phyloP scores from a whole-genome alignment of 371 early-diverging fungal species.

The Nematocida minor region DNA sequence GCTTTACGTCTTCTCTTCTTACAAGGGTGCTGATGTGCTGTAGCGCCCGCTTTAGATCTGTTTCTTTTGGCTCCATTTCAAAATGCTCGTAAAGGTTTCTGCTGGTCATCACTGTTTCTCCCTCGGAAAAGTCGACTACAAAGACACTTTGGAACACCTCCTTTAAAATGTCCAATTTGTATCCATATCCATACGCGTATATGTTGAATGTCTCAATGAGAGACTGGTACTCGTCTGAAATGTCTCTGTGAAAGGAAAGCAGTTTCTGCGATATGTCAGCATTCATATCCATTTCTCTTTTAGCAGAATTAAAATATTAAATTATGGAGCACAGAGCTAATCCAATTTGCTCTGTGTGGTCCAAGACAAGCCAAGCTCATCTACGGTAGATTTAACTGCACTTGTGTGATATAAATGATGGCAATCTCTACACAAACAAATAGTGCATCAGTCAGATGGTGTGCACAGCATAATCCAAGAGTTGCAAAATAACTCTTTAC shows the following conservation, averaged over 20 bases:
- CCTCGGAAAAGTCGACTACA: constrained; percentile 17
- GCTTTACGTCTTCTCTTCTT: not conserved
- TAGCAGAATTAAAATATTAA: constrained; percentile 5
- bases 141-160: constrained; percentile 26
- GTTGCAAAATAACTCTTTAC: too few species aligned
- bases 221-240: constrained; percentile 12
- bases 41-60: constrained; percentile 14
- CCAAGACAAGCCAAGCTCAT: too few species aligned
- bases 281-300: constrained; percentile 35
- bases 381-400: too few species aligned
- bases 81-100: constrained; percentile 37
- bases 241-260: not conserved
- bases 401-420: too few species aligned
- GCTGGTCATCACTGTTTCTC: not conserved
- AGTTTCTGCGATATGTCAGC: constrained; percentile 13
- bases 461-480: too few species aligned
- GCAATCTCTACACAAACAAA: too few species aligned
- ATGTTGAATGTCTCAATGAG: constrained; percentile 31
- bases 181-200: constrained; percentile 38
- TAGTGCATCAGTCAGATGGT: too few species aligned
- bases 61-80: constrained; percentile 12
- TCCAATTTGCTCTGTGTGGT: too few species aligned
- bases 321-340: too few species aligned
- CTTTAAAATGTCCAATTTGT: constrained; percentile 26
- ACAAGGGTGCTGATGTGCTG: not conserved